Base-by-base conservation (phyloP, 805 yeast genomes). In the Suhomyces kilbournensis region DNA sequence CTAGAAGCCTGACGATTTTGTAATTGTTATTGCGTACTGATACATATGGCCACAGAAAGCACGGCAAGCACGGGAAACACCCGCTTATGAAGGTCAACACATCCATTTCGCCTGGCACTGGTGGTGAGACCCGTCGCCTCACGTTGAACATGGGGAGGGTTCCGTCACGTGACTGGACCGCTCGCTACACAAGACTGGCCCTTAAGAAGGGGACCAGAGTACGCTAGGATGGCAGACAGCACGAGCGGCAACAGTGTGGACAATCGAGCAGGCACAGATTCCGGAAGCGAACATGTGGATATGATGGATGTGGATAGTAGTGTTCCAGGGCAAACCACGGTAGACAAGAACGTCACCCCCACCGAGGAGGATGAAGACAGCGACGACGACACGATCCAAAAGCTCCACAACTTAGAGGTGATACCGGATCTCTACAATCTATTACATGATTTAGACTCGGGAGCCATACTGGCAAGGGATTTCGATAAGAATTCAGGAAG, bases 1-100 rank as follows among this genome's bases (percentile, higher is more conserved):
- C 97, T 6, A 92, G 72, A n/a, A 92, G 76, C 53, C 82, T 78
- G 50, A 83, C 70, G 15, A 92, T 85, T 60, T 74, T 76, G 71
- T 86, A 88, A 46, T 74, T 73, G 35, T 81, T 76, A 51, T 82
- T 81, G 65, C 88, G 87, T 56, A 92, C 80, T 15, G 74, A 62
- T 9, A 91, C 70, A 7, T 77, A 76, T 0, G 94, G 92, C 14
- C 80, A 65, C 44, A 76, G 65, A 28, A 66, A 50, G 49, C 62
- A 66, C 1, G 78, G 78, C 23, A 77, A 59, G 57, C 84, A 80
- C 5, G 83, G 83, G 8, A 76, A 65, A 56, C 82, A 78, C 12
- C 56, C 32, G 38, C 62, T 53, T 44, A 67, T 28, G 22, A 62
- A 25, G 17, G 65, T 52, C n/a, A 62, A 45, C 19, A 67, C 25